Evolutionary conservation across 345 rosid genomes (phyloP).

Genomic region (Eutrema heterophyllum): DNA sequence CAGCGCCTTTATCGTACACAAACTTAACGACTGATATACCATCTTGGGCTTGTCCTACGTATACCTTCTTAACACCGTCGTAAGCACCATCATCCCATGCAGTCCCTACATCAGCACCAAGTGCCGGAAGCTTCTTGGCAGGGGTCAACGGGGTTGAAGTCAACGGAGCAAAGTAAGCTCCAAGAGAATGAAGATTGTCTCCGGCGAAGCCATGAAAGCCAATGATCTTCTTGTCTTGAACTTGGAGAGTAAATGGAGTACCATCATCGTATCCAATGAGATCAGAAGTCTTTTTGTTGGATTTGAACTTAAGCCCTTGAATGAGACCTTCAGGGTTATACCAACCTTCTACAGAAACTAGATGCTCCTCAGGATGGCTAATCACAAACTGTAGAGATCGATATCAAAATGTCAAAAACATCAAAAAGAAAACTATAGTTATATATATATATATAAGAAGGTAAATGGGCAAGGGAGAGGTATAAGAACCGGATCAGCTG

Average conservation of each 20-base stretch:
- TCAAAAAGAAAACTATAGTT: no score
- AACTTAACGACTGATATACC: slow-evolving; percentile 19
- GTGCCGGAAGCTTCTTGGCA: background rate
- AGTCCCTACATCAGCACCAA: slow-evolving; percentile 15
- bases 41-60: slow-evolving; percentile 9
- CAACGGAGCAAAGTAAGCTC: background rate
- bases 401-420: background rate
- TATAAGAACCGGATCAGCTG: background rate
- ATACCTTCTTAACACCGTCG: slow-evolving; percentile 16
- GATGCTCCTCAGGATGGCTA: slow-evolving; percentile 16
- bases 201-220: slow-evolving; percentile 20
- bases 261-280: background rate
- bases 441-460: background rate
- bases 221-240: slow-evolving; percentile 10
- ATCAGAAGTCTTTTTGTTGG: slow-evolving; percentile 14
- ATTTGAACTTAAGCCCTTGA: background rate
- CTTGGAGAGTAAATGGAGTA: slow-evolving; percentile 9
- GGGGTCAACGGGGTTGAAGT: background rate
- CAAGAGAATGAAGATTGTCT: background rate
- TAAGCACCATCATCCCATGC: slow-evolving; percentile 27
- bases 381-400: slow-evolving; percentile 15
- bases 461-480: background rate
- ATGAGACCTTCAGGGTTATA: background rate
- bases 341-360: slow-evolving; percentile 18
- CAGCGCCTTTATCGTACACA: slow-evolving; percentile 3